Evolutionary conservation across 176 grass and related monocot species (phyloP), one percentile per base, ranked within the genome.

Genomic region (Aechmea fasciata): DNA sequence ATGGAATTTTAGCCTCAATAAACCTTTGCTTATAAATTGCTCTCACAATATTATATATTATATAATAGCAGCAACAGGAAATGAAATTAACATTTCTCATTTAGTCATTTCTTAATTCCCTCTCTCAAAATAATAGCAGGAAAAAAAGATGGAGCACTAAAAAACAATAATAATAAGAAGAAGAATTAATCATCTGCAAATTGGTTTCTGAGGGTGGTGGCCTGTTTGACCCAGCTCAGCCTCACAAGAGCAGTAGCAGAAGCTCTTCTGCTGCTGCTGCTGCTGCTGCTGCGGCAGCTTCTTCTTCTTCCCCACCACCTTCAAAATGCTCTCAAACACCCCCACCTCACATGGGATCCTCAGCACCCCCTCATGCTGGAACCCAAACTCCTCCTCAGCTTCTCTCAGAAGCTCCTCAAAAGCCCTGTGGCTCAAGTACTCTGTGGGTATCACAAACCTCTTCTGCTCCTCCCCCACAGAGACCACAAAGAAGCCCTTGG

Each of bases 381-480:
- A 96, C 47, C 92, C 92, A 65, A 91, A 96, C 78, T 96, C 92
- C 81, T 96, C 92, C 82, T 89, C 92, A 3, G 83, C 88, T 29
- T 96, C 88, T 64, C 85, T 84, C 61, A 96, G 88, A 54, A 96
- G 79, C 59, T 72, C 81, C 4, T 69, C 83, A 70, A 96, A 96
- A 1, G 88, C 88, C 81, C 80, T 68, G 75, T 86, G 88, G 29
- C 78, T 69, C 29, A 96, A 75, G 83, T 87, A 91, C 55, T 91
- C 87, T 3, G 92, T 96, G 48, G 92, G 92, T 75, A 96, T 96
- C 9, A 96, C 92, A 64, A 96, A 96, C 78, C 92, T 75, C 68
- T 82, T 83, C 92, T 86, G 91, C 77, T 96, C 88, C 49, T 91
- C 82, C 19, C 92, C 88, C 0, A 96, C 92, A 67, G 87, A 96